Base-by-base conservation (phyloP, 75 land plant genomes). In the Picea glauca region DNA sequence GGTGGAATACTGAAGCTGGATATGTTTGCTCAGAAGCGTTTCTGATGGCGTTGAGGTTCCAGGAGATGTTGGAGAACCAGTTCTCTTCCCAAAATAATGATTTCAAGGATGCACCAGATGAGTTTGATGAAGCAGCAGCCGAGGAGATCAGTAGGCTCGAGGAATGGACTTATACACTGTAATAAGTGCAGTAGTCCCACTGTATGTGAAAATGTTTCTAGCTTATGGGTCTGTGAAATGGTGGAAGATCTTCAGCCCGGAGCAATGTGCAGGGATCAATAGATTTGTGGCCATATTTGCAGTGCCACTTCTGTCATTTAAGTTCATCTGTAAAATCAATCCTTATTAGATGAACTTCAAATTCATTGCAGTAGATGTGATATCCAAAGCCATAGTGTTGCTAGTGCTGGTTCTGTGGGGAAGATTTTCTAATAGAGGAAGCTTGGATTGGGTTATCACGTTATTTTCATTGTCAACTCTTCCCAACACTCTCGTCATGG, bases 401-500 rank as follows among this genome's bases (percentile, higher is more conserved):
- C 7, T 82, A 13, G 59, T 72, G 64, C 85, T 93, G 21, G 78
- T 78, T 1, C 11, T 83, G 5, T 91, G 93, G 93, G 85, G 77
- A 4, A 46, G 58, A 30, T 79, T 78, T 68, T 75, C 84, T 31
- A 12, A 38, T 17, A 23, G 63, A 38, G 91, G 86, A 3, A 63
- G 87, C 20, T 79, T 93, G 72, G 93, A 90, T n/a, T 93, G 96
- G 96, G 76, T 89, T 76, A 91, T 91, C 84, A 93, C 96, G 13
- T 63, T 93, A 26, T 91, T 91, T 80, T 85, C 93, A 11, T 78
- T 93, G 3, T 82, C 83, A 3, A 91, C 96, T 43, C 82, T 93
- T 75, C 96, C 96, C 14, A 93, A 93, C 82, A 93, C 96, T 13
- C 81, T 93, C 18, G 92, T 93, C 67, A 93, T 93, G 93, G 96